Conservation (phyloP, 2,329 filamentous ascomycete species). For the Xylaria arbuscula region DNA sequence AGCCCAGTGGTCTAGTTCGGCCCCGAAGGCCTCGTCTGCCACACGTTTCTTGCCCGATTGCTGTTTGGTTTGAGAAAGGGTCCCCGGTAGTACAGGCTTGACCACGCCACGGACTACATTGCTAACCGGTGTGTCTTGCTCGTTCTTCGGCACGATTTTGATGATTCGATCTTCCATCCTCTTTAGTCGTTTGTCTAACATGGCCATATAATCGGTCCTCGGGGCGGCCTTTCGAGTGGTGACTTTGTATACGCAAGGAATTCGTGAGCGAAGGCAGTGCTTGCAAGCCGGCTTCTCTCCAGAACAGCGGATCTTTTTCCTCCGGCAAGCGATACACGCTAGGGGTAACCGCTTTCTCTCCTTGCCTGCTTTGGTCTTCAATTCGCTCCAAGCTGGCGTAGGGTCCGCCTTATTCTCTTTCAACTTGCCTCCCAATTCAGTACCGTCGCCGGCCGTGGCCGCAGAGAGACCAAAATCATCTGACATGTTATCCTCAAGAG, state of each 20-base stretch:
- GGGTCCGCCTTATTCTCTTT: constrained; percentile 70
- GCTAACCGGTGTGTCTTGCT: constrained; percentile 72
- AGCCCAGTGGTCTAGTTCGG: constrained; percentile 85
- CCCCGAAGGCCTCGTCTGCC: constrained; percentile 87
- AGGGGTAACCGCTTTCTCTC: constrained; percentile 92
- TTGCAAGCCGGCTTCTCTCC: constrained; percentile 98
- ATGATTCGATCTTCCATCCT: constrained; percentile 98
- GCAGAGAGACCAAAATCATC: constrained; percentile 69
- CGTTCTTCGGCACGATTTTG: constrained; percentile 90
- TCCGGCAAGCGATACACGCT: constrained; percentile 92
- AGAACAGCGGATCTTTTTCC: constrained; percentile 98
- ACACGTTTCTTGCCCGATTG: constrained; percentile 79
- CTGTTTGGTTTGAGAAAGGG: constrained; percentile 63
- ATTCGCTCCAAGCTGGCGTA: constrained; percentile 78
- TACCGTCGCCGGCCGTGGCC: constrained; percentile 61
- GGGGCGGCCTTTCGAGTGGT: constrained; percentile 94
- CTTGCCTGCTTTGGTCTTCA: constrained; percentile 93
- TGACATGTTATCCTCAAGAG: constrained; percentile 63
- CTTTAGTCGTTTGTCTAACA: constrained; percentile 95
- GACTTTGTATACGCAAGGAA: constrained; percentile 97
- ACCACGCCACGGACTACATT: constrained; percentile 83
- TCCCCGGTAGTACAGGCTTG: constrained; percentile 76
- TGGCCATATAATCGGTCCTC: constrained; percentile 97
- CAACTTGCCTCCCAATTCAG: constrained; percentile 63
- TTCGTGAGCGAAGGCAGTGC: constrained; percentile 90